These are phyloP conservation scores for Dunaliella salina DNA, from an alignment of 163 green algal genomes.

Conservation along the genomic window DNA sequence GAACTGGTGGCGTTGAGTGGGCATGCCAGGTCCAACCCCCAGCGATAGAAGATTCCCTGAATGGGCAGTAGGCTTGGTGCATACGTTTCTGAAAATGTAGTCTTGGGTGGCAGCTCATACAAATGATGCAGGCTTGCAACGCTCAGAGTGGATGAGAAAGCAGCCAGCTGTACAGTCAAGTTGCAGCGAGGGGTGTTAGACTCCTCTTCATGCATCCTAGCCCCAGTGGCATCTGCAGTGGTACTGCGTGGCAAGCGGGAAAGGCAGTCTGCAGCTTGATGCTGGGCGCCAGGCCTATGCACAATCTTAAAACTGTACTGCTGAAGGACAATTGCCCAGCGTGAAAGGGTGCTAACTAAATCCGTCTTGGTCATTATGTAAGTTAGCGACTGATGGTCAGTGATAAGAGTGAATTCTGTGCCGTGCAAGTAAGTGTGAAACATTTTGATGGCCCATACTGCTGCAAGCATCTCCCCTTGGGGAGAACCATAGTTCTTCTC, in stretches of 20 bases:
- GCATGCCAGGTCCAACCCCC: slow-evolving; percentile 30
- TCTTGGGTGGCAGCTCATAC: not conserved
- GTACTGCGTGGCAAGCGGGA: slow-evolving; percentile 13
- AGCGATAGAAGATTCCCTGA: too few species aligned
- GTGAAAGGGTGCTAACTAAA: slow-evolving; percentile 21
- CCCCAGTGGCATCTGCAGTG: slow-evolving; percentile 14
- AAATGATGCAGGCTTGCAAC: not conserved
- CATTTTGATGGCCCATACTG: slow-evolving; percentile 23
- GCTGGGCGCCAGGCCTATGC: slow-evolving; percentile 19
- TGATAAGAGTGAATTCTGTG: slow-evolving; percentile 27
- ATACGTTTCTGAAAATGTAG: not conserved
- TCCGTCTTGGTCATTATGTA: slow-evolving; percentile 31
- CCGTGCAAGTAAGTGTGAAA: slow-evolving; percentile 35
- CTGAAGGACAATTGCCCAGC: slow-evolving; percentile 29
- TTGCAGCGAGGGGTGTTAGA: not conserved
- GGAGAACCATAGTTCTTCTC: slow-evolving; percentile 30
- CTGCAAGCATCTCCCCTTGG: slow-evolving; percentile 36
- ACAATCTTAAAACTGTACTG: slow-evolving; percentile 28
- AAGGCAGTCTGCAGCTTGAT: slow-evolving; percentile 26
- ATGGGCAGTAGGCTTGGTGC: slow-evolving; percentile 23
- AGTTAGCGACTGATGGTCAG: slow-evolving; percentile 31
- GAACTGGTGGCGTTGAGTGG: too few species aligned
- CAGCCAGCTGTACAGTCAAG: not conserved
- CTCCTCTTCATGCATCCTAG: slow-evolving; percentile 10
- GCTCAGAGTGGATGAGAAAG: not conserved